Evolutionary conservation across 257 asterid species (phyloP).

Genomic region (Ocimum tenuiflorum): DNA sequence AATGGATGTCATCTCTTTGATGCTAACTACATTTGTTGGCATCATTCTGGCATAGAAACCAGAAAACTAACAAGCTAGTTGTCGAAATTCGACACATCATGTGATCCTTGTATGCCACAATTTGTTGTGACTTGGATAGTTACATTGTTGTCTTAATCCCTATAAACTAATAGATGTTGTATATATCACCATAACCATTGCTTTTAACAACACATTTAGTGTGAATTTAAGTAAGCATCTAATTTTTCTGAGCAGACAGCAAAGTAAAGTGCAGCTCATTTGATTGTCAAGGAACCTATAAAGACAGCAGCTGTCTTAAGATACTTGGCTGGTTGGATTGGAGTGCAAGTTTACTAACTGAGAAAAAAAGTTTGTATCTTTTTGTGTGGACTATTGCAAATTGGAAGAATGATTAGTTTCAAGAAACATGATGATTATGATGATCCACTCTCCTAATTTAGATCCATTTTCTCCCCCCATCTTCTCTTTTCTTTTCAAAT

Average conservation of each 20-base stretch:
- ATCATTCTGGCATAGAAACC: background rate
- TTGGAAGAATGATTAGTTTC: slow-evolving; percentile 21
- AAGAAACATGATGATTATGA: slow-evolving; percentile 22
- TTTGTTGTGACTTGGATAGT: slow-evolving; percentile 22
- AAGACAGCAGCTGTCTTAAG: slow-evolving; percentile 20
- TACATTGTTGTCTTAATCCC: slow-evolving; percentile 13
- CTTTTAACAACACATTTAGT: slow-evolving; percentile 11
- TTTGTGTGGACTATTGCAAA: slow-evolving; percentile 11
- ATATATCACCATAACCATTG: slow-evolving; percentile 25
- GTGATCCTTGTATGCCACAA: background rate
- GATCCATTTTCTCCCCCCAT: slow-evolving; percentile 9
- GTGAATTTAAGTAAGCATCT: slow-evolving; percentile 17
- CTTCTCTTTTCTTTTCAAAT: background rate
- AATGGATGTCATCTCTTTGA: background rate
- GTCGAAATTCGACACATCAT: background rate
- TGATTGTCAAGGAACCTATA: slow-evolving; percentile 28
- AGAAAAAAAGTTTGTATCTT: background rate
- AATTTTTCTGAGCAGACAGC: slow-evolving; percentile 10
- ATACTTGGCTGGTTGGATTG: slow-evolving; percentile 35
- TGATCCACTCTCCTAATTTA: background rate
- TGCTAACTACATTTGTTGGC: background rate
- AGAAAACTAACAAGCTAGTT: background rate
- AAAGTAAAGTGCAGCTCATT: slow-evolving; percentile 20
- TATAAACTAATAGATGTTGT: slow-evolving; percentile 12
- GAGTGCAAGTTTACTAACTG: slow-evolving; percentile 24